phyloP scores from a whole-genome alignment of 108 stramenopile species.

The Fragilaria radians region DNA sequence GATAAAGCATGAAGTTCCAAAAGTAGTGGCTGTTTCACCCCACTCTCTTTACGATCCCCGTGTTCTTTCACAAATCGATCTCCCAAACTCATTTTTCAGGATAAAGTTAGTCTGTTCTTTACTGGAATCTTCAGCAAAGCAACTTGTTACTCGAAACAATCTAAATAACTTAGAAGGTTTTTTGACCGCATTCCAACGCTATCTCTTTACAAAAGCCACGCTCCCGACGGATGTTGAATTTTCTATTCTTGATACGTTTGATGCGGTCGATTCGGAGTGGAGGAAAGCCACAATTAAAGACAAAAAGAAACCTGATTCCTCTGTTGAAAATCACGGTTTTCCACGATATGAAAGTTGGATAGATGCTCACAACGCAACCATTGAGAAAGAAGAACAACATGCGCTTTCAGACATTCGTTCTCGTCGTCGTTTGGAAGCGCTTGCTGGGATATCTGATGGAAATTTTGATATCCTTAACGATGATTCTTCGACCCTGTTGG shows the following conservation, averaged over 20 bases:
- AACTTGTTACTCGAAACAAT: conserved; percentile 56
- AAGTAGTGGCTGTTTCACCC: conserved; percentile 56
- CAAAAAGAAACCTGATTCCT: conserved; percentile 13
- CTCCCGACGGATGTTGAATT: conserved; percentile 91
- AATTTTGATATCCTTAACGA: conserved; percentile 34
- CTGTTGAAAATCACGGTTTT: too few relatives aligned
- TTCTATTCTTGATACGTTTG: conserved; percentile 86
- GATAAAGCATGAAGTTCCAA: conserved; percentile 15
- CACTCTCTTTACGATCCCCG: conserved; percentile 87
- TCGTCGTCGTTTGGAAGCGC: conserved; percentile 44
- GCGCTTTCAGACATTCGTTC: conserved; percentile 24
- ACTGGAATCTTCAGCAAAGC: conserved; percentile 65
- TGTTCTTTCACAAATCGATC: conserved; percentile 70
- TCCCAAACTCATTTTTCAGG: conserved; percentile 79
- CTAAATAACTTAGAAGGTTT: conserved; percentile 53
- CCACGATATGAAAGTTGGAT: conserved; percentile 65
- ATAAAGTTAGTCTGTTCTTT: conserved; percentile 82
- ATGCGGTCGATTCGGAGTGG: conserved; percentile 77
- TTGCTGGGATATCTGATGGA: conserved; percentile 46
- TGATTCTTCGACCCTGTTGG: conserved; percentile 28
- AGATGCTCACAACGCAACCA: conserved; percentile 76
- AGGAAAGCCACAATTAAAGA: conserved; percentile 17
- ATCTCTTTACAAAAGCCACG: conserved; percentile 87
- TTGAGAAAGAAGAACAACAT: conserved; percentile 54
- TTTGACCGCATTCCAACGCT: conserved; percentile 84